phyloP scores from a whole-genome alignment of 331 rosid species.

The Saraca asoca region DNA sequence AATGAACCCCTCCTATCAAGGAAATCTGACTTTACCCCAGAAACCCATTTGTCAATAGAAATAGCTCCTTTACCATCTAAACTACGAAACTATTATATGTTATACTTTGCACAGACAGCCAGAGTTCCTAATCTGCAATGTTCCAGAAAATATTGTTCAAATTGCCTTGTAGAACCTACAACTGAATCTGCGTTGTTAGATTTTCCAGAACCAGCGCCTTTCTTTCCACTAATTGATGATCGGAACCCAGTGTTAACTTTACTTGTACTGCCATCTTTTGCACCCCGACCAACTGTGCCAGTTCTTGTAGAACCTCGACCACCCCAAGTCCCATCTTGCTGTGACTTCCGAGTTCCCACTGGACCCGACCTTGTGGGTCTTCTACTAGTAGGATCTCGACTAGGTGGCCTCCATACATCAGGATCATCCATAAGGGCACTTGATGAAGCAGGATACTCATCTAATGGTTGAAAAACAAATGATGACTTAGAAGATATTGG shows the following conservation, averaged over 20 bases:
- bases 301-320: conserved; percentile 64
- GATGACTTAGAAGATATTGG: conserved; percentile 76
- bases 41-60: background rate
- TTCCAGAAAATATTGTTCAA: background rate
- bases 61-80: background rate
- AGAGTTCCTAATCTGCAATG: background rate
- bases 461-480: conserved; percentile 91
- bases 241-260: conserved; percentile 61
- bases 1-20: too few relatives aligned
- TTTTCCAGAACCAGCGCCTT: conserved; percentile 58
- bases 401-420: conserved; percentile 98
- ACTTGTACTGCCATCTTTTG: conserved; percentile 63
- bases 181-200: conserved; percentile 38
- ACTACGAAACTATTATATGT: background rate
- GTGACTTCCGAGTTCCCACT: conserved; percentile 62
- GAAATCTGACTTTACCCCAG: background rate
- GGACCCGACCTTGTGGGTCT: conserved; percentile 70
- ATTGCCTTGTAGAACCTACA: conserved; percentile 32
- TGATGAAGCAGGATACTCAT: conserved; percentile 93
- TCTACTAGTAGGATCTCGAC: conserved; percentile 68
- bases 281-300: conserved; percentile 60
- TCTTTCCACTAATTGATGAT: conserved; percentile 62
- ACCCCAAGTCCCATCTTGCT: conserved; percentile 82
- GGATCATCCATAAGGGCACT: conserved; percentile 82
- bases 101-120: background rate